Evolutionary conservation across 345 rosid genomes (phyloP), one percentile per base, ranked within the genome.

Genomic region (Eucalyptus rudis): DNA sequence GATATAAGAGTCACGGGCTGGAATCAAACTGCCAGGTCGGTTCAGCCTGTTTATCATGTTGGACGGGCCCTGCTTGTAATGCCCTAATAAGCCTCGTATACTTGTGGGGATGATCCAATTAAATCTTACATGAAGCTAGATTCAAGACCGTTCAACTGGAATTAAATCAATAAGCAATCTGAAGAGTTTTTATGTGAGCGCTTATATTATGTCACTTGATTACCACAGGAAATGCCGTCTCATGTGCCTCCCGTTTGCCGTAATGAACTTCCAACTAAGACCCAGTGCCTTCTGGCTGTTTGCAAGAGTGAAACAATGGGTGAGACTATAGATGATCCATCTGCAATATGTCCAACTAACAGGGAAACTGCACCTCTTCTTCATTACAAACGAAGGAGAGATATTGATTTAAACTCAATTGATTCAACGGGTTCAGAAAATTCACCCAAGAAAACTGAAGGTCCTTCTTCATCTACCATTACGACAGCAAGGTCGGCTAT

Each of bases 371-470:
- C 98, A 22, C 94, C 93, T 27, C 96, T 96, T 51, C 89, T 95
- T 88, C 96, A 94, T 59, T 96, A 96, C 88, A 97, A 96, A 91
- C 92, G 98, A 88, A 93, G 98, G 87, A 94, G 95, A 90, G 94
- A 92, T 27, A 93, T 92, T 29, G 98, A 97, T 62, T 88, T 88
- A 13, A 90, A 89, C 87, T 89, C 90, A 45, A 93, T 90, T 88
- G 91, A 83, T 90, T 91, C 96, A 27, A 94, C 90, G 89, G 93
- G 81, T 88, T 91, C 95, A 1, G 95, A 95, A 88, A 93, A 92
- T 90, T 95, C 97, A 81, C 93, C 92, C 49, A 93, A 93, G 92
- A 93, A 92, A 86, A 90, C 92, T 91, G 96, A 93, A 80, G 97
- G 93, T 89, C 96, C 92, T 56, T 93, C 94, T 88, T 95, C 97